A percentile compares a stretch with the other conserved stretches of the same genome.
Evolutionary conservation across 257 asterid species (phyloP).

Genomic region (Jacaranda copaia): DNA sequence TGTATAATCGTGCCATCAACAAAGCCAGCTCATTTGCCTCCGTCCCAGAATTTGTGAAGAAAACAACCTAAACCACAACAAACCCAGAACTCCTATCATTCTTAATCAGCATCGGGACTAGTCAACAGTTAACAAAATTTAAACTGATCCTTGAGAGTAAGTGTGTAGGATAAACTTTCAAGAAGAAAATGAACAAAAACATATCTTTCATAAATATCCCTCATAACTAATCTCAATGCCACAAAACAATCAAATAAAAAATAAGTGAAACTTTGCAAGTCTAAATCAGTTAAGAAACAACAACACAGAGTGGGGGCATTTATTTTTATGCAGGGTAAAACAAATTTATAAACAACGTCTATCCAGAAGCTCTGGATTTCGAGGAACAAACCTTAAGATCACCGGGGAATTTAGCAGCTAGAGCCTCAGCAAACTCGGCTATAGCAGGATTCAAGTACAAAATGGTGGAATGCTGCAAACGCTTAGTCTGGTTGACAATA

Average conservation of each 20-base stretch:
- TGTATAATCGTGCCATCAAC: conserved; percentile 81
- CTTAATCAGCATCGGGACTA: background rate
- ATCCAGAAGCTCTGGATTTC: background rate
- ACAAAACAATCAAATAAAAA: background rate
- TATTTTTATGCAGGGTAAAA: background rate
- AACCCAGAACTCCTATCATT: background rate
- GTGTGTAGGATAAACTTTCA: background rate
- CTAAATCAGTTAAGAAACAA: background rate
- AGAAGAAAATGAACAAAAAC: background rate
- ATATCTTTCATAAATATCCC: background rate
- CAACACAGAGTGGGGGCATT: background rate
- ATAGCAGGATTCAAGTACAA: conserved; percentile 78
- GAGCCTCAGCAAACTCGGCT: conserved; percentile 54
- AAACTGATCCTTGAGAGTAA: background rate
- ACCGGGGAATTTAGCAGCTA: conserved; percentile 45
- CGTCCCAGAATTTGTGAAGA: conserved; percentile 95
- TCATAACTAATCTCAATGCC: background rate
- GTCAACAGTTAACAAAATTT: background rate
- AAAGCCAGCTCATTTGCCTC: conserved; percentile 95
- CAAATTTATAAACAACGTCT: background rate
- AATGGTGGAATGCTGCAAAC: conserved; percentile 88
- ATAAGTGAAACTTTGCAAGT: background rate
- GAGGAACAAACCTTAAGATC: conserved; percentile 75
- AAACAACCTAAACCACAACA: conserved; percentile 64
- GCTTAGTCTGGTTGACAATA: conserved; percentile 70